Evolutionary conservation across 2,329 filamentous ascomycete genomes (phyloP), one percentile per base, ranked within the genome.

Genomic region (Pyricularia grisea): DNA sequence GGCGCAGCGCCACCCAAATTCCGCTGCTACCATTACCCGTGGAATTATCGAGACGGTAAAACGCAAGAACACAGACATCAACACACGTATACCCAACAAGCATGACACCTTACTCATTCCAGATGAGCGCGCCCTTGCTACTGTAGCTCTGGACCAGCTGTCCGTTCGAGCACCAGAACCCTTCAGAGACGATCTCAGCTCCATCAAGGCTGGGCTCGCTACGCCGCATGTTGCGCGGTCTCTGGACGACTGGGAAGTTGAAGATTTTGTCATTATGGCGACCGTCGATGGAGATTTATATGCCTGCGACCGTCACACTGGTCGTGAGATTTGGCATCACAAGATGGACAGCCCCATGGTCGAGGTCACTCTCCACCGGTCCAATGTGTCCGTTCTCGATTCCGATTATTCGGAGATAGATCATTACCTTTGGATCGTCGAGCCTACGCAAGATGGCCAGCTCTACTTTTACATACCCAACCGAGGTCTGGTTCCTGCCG

Each of bases 261-360:
- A 98, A 92, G 94, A 98, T 85, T 97, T 97, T 88, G 92, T 98
- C 83, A 92, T 99, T 85, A 86, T 99, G 91, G 94, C 95, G 92
- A 98, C 95, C 87, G 92, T 98, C 88, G 94, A 98, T 85, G 95
- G 95, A 85, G 92, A 93, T 79, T 88, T 98, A 76, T 92, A 97
- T 82, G 94, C 94, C 78, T 89, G 89, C 79, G 93, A 97, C 82
- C 88, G 95, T 76, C 91, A 90, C 78, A 95, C 91, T 68, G 95
- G 95, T 74, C 86, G 90, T 72, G 86, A 91, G 74, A 90, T 90
- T 77, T 98, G 95, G 95, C 90, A 91, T 76, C 85, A 97, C 71
- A 88, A 93, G 79, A 88, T 91, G 71, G 91, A 93, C 74, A 88
- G 90, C 74, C 92, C 94, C 73, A 94, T 97, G 88, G 90, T 98